Evolutionary conservation across 345 rosid genomes (phyloP), one percentile per base, ranked within the genome.

Genomic region (Trapa incisa): DNA sequence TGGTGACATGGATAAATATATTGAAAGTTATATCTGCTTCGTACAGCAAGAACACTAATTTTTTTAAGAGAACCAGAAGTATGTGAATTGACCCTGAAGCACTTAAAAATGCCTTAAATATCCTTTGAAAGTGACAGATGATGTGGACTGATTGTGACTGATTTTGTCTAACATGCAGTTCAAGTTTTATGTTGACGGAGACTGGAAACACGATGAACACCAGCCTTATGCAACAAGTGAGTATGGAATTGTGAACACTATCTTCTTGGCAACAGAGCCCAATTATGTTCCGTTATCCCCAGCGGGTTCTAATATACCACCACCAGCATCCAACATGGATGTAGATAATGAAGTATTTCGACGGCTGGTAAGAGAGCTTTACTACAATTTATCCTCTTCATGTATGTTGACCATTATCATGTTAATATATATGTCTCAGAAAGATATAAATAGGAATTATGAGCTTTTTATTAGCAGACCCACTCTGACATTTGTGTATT

Each of bases 181-280:
- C 77, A 95, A 91, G 74, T 95, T 95, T 74, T 76, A 52, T 72
- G 94, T 95, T 50, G 99, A 95, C 80, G 97, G 87, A 77, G 87
- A 89, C 73, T 89, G 98, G 99, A 83, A 84, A 75, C 86, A 91
- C 36, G 99, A 91, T 81, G 94, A 89, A 75, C 86, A 73, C 41
- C 89, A 83, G 73, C 84, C 85, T 38, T 74, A 67, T 77, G 85
- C 85, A 58, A 77, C 50, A 16, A 82, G 88, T 57, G 77, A 72
- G 67, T 89, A 75, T 74, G 99, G 96, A 65, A 66, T 81, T 61
- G 86, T 89, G 76, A 95, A 95, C 78, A 86, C 85, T 52, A 67
- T 91, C 72, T 72, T 78, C 67, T 72, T 87, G 77, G 72, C 84
- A 58, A 73, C 74, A 47, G 89, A 86, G 61, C 81, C 82, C 53